phyloP scores from a whole-genome alignment of 495 filamentous ascomycete genomes.

The Daldinia childiae region DNA sequence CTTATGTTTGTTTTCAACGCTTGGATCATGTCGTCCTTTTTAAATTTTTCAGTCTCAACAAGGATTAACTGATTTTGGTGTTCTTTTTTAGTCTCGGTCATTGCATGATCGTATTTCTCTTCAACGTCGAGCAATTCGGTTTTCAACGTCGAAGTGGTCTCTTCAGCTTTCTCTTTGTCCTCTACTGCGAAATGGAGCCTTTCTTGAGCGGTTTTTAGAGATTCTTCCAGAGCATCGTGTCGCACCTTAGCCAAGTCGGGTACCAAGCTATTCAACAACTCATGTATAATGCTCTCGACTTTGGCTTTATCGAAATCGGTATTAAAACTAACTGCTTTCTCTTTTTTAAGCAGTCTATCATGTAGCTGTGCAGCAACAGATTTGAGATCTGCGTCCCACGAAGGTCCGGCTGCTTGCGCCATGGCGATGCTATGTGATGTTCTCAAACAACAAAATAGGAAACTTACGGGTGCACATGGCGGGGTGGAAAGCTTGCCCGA shows the following conservation, averaged over 20 bases:
- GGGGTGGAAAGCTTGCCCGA: constrained; percentile 7
- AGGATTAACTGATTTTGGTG: too few relatives aligned
- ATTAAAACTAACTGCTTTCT: neutral
- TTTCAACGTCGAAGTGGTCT: too few relatives aligned
- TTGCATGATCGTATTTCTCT: neutral
- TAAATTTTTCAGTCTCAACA: too few relatives aligned
- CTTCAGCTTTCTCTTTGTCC: too few relatives aligned
- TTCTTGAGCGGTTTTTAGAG: neutral
- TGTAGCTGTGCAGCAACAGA: neutral
- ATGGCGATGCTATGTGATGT: constrained; percentile 4
- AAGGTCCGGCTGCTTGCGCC: neutral
- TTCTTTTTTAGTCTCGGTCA: too few relatives aligned
- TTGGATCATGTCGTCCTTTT: too few relatives aligned
- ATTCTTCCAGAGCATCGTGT: neutral
- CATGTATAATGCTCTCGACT: neutral
- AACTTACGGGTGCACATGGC: neutral
- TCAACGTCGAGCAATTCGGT: neutral
- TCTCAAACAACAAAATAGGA: neutral
- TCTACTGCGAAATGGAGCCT: fast-evolving
- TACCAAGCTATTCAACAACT: neutral
- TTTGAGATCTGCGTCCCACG: neutral
- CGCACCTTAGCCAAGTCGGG: neutral
- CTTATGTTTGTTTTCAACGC: too few relatives aligned
- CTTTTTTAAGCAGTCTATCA: neutral
- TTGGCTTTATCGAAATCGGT: neutral